These are phyloP conservation scores for Boletus semigastroideus DNA, from an alignment of 1,284 basidiomycete species.

Conservation along the genomic window DNA sequence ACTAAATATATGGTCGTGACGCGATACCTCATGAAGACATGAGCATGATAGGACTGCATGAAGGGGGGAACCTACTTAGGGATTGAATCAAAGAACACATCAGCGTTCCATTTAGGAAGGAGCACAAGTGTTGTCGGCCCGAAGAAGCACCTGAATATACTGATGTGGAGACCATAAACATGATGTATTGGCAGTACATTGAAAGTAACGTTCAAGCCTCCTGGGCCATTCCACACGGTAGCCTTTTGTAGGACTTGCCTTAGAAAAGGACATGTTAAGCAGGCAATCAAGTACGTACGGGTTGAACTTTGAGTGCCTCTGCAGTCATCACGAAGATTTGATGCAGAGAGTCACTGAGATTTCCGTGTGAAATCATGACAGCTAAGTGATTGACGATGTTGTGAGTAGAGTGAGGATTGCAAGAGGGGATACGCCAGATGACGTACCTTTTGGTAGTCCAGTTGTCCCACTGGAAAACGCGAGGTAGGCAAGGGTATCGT, in stretches of 20 bases:
- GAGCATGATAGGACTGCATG: not conserved
- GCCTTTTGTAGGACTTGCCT: constrained; percentile 33
- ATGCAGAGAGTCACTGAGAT: constrained; percentile 50
- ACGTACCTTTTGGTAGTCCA: constrained; percentile 70
- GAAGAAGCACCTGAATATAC: constrained; percentile 49
- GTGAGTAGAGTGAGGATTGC: not conserved
- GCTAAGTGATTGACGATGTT: constrained; percentile 38
- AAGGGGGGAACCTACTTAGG: constrained; percentile 38
- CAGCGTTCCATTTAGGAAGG: constrained; percentile 59
- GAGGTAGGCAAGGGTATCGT: constrained; percentile 66
- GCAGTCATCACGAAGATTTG: constrained; percentile 39
- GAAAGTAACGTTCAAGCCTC: constrained; percentile 47
- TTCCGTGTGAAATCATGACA: constrained; percentile 76
- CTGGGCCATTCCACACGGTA: constrained; percentile 38
- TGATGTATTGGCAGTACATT: constrained; percentile 71
- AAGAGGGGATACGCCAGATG: not conserved
- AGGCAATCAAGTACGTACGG: constrained; percentile 10
- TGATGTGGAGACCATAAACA: constrained; percentile 58
- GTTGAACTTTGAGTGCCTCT: constrained; percentile 32
- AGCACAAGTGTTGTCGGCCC: constrained; percentile 50
- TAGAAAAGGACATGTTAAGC: not conserved
- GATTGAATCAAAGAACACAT: constrained; percentile 43
- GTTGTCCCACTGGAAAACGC: constrained; percentile 78
- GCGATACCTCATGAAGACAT: constrained; percentile 42
- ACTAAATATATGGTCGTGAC: constrained; percentile 52